Percentiles rank a stretch among this genome's conserved stretches.
Conservation (phyloP, 176 grass and related monocot species). For the Zoysia pacifica region DNA sequence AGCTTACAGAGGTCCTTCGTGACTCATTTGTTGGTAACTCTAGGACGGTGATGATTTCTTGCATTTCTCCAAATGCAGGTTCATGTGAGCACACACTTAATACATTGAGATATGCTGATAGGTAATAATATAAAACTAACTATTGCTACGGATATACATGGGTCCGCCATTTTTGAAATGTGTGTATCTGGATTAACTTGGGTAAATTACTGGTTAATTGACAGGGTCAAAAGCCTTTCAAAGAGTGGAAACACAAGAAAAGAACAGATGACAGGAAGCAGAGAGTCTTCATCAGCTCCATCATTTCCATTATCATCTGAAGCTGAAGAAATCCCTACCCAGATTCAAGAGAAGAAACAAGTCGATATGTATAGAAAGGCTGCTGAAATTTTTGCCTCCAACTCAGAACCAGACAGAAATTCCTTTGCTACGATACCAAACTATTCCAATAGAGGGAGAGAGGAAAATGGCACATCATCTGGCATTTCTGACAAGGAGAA, state of each 20-base stretch:
- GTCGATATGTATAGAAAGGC: constrained; percentile 58
- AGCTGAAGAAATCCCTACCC: constrained; percentile 51
- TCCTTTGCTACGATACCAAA: constrained; percentile 66
- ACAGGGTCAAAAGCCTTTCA: constrained; percentile 99
- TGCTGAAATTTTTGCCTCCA: constrained; percentile 58
- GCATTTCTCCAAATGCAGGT: constrained; percentile 95
- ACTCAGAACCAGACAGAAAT: constrained; percentile 74
- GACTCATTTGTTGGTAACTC: constrained; percentile 99
- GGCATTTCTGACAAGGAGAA: constrained; percentile 69
- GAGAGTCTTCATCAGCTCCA: constrained; percentile 56
- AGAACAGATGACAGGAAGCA: constrained; percentile 56
- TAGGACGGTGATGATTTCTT: constrained; percentile 95
- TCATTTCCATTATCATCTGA: constrained; percentile 57
- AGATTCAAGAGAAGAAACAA: constrained; percentile 69
- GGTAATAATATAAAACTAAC: constrained; percentile 45
- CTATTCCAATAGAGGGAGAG: constrained; percentile 65
- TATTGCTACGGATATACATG: constrained; percentile 1
- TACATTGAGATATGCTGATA: constrained; percentile 97
- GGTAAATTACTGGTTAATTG: constrained; percentile 34
- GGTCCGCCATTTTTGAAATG: constrained; percentile 33
- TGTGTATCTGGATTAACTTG: background rate
- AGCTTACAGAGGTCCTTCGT: constrained; percentile 96
- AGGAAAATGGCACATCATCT: constrained; percentile 63
- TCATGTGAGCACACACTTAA: constrained; percentile 99
- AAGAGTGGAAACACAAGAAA: constrained; percentile 84